A percentile compares a stretch with the other conserved stretches of the same genome.
These are phyloP conservation scores for Thalassiosira ordinaria DNA, from an alignment of 352 stramenopile species.

Conservation along the genomic window DNA sequence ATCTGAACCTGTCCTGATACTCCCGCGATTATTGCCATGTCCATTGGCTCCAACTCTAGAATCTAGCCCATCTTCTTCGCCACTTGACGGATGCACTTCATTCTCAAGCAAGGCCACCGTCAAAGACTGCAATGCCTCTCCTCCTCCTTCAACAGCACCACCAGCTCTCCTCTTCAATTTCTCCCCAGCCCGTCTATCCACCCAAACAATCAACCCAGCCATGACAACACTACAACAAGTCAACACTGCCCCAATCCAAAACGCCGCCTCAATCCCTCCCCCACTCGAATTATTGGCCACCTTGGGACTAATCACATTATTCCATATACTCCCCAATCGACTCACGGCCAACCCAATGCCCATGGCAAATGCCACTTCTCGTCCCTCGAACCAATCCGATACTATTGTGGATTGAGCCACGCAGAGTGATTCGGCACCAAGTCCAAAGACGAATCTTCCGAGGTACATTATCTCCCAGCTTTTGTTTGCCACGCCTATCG, in stretches of 20 bases:
- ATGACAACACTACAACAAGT: conserved; percentile 85
- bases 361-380: conserved; percentile 91
- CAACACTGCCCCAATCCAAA: conserved; percentile 87
- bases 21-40: not conserved
- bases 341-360: conserved; percentile 92
- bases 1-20: no score
- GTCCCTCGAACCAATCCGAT: conserved; percentile 92
- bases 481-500: conserved; percentile 88
- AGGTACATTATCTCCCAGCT: conserved; percentile 77
- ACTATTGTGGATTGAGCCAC: conserved; percentile 91
- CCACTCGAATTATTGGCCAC: conserved; percentile 85
- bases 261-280: conserved; percentile 6
- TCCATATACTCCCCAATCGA: conserved; percentile 91
- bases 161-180: conserved; percentile 12
- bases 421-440: conserved; percentile 91
- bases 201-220: conserved; percentile 86
- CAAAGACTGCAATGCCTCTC: conserved; percentile 16
- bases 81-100: not conserved
- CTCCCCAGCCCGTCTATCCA: conserved; percentile 77
- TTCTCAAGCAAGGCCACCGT: conserved; percentile 34
- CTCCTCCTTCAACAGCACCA: not conserved
- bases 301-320: conserved; percentile 90
- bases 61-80: not conserved
- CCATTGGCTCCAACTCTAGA: no score
- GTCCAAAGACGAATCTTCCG: conserved; percentile 91